phyloP scores from a whole-genome alignment of 441 rosid genomes.

The Lepidium campestre region DNA sequence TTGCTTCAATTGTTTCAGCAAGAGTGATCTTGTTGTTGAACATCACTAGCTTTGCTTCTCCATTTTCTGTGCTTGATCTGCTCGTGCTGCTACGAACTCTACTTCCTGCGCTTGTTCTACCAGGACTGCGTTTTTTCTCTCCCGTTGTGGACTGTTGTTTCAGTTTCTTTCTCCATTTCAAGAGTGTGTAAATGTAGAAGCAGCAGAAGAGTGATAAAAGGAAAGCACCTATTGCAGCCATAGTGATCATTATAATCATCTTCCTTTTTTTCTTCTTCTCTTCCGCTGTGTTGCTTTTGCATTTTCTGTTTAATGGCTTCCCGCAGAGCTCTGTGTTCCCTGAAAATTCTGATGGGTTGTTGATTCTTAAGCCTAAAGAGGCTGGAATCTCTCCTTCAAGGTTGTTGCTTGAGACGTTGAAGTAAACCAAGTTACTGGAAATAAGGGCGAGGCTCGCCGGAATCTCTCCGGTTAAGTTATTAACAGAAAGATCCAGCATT shows the following conservation, averaged over 20 bases:
- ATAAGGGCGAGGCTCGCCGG: slow-evolving; percentile 50
- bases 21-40: slow-evolving; percentile 86
- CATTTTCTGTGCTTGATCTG: slow-evolving; percentile 76
- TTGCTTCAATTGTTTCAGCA: slow-evolving; percentile 86
- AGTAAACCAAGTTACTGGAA: slow-evolving; percentile 42
- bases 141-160: slow-evolving; percentile 57
- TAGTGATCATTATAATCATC: slow-evolving; percentile 53
- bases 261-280: slow-evolving; percentile 47
- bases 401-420: slow-evolving; percentile 72
- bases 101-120: slow-evolving; percentile 75
- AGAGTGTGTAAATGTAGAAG: slow-evolving; percentile 73
- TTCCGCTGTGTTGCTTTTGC: slow-evolving; percentile 26
- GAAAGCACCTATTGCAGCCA: slow-evolving; percentile 52
- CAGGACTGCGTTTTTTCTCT: slow-evolving; percentile 89
- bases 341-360: slow-evolving; percentile 52
- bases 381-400: slow-evolving; percentile 76
- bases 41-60: slow-evolving; percentile 90
- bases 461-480: slow-evolving; percentile 75
- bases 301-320: slow-evolving; percentile 52
- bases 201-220: slow-evolving; percentile 76
- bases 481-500: slow-evolving; percentile 64
- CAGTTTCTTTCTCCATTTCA: slow-evolving; percentile 81
- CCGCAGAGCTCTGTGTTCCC: slow-evolving; percentile 69
- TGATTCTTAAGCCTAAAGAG: slow-evolving; percentile 53
- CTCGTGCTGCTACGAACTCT: slow-evolving; percentile 81